Evolutionary conservation across 2,329 filamentous ascomycete species (phyloP).

Genomic region (Fusarium sambucinum): DNA sequence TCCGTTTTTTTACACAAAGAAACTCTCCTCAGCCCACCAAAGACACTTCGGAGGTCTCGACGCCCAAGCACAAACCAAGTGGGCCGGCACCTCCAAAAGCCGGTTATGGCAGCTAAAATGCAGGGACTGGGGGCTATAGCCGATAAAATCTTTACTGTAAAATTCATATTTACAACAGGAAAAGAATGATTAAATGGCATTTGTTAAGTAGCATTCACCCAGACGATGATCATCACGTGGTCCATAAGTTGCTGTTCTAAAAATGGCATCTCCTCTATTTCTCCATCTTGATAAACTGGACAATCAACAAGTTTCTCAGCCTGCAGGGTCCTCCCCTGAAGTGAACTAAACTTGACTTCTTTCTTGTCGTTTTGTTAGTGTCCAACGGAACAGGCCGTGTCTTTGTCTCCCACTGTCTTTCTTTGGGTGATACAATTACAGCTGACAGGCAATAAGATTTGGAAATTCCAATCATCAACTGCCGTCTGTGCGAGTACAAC

Average conservation of each 20-base stretch:
- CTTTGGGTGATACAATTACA: neutral
- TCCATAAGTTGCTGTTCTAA: constrained; percentile 1
- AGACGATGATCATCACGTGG: constrained; percentile 14
- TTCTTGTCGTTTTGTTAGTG: constrained; percentile 17
- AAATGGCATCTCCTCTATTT: constrained; percentile 9
- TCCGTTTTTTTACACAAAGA: constrained; percentile 21
- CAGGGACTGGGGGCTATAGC: constrained; percentile 39
- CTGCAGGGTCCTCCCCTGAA: constrained; percentile 42
- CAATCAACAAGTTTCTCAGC: constrained; percentile 19
- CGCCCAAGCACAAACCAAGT: constrained; percentile 45
- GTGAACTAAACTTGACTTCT: constrained; percentile 7
- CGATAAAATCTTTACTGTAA: neutral
- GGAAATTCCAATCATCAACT: constrained; percentile 9
- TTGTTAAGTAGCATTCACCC: neutral
- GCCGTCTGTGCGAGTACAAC: neutral
- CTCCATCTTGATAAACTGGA: constrained; percentile 15
- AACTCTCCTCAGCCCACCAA: constrained; percentile 1
- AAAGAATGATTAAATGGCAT: neutral
- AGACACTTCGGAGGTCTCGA: constrained; percentile 13
- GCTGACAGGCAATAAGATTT: neutral
- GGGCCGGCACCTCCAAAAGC: constrained; percentile 42
- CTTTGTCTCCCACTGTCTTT: neutral
- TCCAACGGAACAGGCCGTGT: neutral
- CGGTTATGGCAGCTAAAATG: constrained; percentile 36
- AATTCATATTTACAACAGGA: neutral